These are phyloP conservation scores for Aquilaria agallochum DNA, from an alignment of 441 rosid genomes.

Conservation along the genomic window DNA sequence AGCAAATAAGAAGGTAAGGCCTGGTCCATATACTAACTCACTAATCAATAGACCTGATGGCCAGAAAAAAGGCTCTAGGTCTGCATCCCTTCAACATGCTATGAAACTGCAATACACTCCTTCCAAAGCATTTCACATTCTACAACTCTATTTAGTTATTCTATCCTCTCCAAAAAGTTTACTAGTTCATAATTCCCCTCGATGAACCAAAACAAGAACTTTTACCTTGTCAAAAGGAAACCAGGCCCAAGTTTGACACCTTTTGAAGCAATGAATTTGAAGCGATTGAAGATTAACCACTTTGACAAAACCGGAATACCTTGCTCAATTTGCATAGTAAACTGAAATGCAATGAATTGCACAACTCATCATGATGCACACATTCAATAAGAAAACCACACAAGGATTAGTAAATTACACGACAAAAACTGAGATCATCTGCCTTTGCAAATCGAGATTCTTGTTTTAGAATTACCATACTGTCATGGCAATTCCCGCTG, in stretches of 20 bases:
- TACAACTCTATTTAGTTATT: not conserved
- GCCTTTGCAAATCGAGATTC: constrained; percentile 86
- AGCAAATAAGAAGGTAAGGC: constrained; percentile 13
- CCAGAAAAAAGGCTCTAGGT: too few relatives aligned
- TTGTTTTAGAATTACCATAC: constrained; percentile 92
- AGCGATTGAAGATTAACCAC: constrained; percentile 91
- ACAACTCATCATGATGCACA: constrained; percentile 1
- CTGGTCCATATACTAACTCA: not conserved
- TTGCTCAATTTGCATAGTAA: constrained; percentile 87
- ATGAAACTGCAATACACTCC: not conserved
- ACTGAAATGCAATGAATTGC: constrained; percentile 43
- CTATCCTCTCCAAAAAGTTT: not conserved
- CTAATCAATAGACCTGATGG: too few relatives aligned
- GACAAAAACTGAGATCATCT: constrained; percentile 72
- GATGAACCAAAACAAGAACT: constrained; percentile 5
- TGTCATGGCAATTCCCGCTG: constrained; percentile 79
- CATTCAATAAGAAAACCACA: constrained; percentile 7
- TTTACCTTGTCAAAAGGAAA: constrained; percentile 82
- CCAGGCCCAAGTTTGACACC: constrained; percentile 88
- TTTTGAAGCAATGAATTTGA: constrained; percentile 78
- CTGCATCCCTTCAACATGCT: not conserved
- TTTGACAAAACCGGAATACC: constrained; percentile 87
- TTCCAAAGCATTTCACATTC: not conserved
- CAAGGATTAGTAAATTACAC: constrained; percentile 43
- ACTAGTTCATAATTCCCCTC: not conserved